phyloP scores from a whole-genome alignment of 2,329 filamentous ascomycete species.

The Trichoderma afroharzianum region DNA sequence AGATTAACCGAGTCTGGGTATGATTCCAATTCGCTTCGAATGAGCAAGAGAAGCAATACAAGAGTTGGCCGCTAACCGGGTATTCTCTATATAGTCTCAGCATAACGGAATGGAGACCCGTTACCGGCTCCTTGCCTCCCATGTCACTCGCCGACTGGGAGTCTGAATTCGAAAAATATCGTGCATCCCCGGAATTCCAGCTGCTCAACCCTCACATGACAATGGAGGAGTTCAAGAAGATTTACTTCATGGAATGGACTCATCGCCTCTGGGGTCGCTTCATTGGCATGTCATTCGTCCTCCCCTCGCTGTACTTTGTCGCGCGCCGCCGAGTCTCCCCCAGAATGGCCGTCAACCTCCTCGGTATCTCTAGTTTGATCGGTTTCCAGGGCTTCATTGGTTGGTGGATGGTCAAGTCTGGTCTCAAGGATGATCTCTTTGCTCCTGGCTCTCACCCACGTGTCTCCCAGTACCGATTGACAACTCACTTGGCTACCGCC shows the following conservation, averaged over 20 bases:
- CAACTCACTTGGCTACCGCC: constrained; percentile 83
- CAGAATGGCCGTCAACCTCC: constrained; percentile 71
- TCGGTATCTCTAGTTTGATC: constrained; percentile 83
- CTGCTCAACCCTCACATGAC: constrained; percentile 91
- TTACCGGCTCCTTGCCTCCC: constrained; percentile 87
- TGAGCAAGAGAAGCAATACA: no score
- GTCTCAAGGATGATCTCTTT: constrained; percentile 92
- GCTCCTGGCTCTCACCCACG: constrained; percentile 85
- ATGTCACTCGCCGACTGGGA: constrained; percentile 80
- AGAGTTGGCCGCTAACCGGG: background rate
- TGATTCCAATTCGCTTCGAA: constrained; percentile 21
- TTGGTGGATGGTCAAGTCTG: constrained; percentile 99
- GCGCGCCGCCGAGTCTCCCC: constrained; percentile 72
- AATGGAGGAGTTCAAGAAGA: constrained; percentile 91
- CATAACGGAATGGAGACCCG: constrained; percentile 98
- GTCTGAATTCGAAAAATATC: constrained; percentile 88
- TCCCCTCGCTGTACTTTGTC: constrained; percentile 87
- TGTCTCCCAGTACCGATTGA: constrained; percentile 90
- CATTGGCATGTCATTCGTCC: constrained; percentile 82
- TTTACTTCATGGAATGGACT: constrained; percentile 99
- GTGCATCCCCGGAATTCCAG: constrained; percentile 86
- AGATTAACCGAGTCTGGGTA: constrained; percentile 95
- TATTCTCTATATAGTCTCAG: constrained; percentile 62
- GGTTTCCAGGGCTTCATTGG: constrained; percentile 93
- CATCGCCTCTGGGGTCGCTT: constrained; percentile 92